Conservation (phyloP, 1,284 basidiomycete genomes). For the Exobasidium rhododendri region DNA sequence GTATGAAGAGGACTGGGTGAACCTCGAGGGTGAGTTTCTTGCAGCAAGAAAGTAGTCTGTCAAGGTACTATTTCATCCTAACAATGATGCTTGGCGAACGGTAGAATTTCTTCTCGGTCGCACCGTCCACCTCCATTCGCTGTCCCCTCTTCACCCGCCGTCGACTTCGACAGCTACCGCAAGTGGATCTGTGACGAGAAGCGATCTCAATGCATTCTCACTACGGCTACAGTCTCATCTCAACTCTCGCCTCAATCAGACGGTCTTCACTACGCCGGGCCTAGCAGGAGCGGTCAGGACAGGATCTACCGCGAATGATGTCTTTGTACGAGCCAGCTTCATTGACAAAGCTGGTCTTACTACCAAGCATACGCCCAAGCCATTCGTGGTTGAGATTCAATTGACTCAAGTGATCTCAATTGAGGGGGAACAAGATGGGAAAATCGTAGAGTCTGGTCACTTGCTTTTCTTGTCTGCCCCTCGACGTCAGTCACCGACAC, state of each 20-base stretch:
- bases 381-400: not conserved
- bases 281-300: not conserved
- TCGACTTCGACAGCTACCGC: not conserved
- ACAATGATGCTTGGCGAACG: not conserved
- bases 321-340: conserved; percentile 1
- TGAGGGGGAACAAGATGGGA: not conserved
- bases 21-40: not conserved
- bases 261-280: not conserved
- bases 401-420: not conserved
- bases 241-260: not conserved
- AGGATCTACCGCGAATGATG: not conserved
- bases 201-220: not conserved
- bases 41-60: not conserved
- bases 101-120: not conserved
- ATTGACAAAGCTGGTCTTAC: not conserved
- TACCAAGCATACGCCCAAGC: not conserved
- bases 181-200: not conserved
- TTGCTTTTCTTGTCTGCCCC: conserved; percentile 1
- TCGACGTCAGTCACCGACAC: not conserved
- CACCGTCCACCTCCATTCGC: conserved; percentile 4
- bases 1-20: not conserved
- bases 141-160: conserved; percentile 7
- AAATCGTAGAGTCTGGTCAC: not conserved
- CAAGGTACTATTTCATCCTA: not conserved
- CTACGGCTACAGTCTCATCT: not conserved